Conservation (phyloP, 495 filamentous ascomycete genomes). For the Penicillium malachiteum region DNA sequence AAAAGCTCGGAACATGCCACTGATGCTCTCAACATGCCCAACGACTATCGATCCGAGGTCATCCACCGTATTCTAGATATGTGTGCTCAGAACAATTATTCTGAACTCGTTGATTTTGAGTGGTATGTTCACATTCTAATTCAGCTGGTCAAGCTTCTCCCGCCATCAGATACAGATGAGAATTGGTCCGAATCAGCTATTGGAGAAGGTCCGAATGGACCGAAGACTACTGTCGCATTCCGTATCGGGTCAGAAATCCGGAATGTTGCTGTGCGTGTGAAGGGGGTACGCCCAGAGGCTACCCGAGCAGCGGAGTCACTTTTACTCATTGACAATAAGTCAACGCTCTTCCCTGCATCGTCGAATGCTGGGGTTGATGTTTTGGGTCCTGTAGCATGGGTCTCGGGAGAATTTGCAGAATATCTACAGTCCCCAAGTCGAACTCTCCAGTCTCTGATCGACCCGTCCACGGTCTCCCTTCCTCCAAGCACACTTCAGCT, state of each 20-base stretch:
- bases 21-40: conserved; percentile 54
- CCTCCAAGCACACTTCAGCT: conserved; percentile 64
- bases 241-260: conserved; percentile 80
- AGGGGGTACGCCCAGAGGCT: conserved; percentile 70
- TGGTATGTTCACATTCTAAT: conserved; percentile 91
- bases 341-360: conserved; percentile 44
- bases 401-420: conserved; percentile 81
- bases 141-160: conserved; percentile 71
- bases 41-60: conserved; percentile 78
- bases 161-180: conserved; percentile 29
- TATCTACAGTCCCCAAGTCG: conserved; percentile 63
- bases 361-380: conserved; percentile 56
- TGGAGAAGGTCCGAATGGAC: conserved; percentile 11
- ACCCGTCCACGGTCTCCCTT: conserved; percentile 59
- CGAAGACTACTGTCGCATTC: conserved; percentile 49
- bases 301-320: conserved; percentile 78
- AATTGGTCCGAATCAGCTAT: conserved; percentile 6
- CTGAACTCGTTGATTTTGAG: conserved; percentile 83
- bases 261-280: conserved; percentile 90
- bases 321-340: conserved; percentile 53
- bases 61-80: conserved; percentile 80
- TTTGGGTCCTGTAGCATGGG: conserved; percentile 73
- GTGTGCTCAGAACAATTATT: conserved; percentile 88
- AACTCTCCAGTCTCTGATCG: conserved; percentile 69
- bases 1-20: conserved; percentile 14